phyloP scores from a whole-genome alignment of 805 yeast species.

The Saturnispora hagleri region DNA sequence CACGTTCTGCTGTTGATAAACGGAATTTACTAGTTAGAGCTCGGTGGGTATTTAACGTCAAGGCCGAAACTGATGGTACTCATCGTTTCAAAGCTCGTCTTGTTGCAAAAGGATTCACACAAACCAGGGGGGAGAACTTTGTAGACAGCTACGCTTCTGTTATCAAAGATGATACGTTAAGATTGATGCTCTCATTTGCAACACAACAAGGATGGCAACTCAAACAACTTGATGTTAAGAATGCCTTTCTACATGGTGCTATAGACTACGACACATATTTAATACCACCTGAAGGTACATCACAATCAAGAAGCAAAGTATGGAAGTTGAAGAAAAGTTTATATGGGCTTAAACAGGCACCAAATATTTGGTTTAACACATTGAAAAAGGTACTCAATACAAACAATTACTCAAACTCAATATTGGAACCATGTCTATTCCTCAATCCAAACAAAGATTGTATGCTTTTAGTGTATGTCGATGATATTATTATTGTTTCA shows the following conservation, averaged over 20 bases:
- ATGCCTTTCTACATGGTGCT: constrained; percentile 9
- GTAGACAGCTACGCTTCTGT: constrained; percentile 6
- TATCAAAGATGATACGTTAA: constrained; percentile 1
- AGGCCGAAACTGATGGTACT: constrained; percentile 1
- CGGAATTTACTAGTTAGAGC: no score
- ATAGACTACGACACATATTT: constrained; percentile 6
- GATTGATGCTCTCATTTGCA: neutral
- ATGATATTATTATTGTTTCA: no score
- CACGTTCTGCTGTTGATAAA: no score
- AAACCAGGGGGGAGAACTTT: constrained; percentile 5
- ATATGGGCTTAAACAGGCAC: no score
- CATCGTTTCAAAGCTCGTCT: constrained; percentile 7
- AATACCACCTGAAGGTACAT: constrained; percentile 4
- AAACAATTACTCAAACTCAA: no score
- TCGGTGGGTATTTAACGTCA: constrained; percentile 1
- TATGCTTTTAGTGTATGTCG: no score
- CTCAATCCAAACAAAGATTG: no score
- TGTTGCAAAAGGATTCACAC: constrained; percentile 9
- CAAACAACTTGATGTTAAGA: constrained; percentile 9
- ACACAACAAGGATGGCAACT: neutral
- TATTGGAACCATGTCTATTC: no score
- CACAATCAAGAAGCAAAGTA: no score
- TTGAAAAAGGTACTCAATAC: no score
- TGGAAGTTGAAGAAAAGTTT: no score
- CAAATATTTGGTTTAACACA: no score